Conservation (phyloP, 257 asterid genomes). For the Nemophila menziesii region DNA sequence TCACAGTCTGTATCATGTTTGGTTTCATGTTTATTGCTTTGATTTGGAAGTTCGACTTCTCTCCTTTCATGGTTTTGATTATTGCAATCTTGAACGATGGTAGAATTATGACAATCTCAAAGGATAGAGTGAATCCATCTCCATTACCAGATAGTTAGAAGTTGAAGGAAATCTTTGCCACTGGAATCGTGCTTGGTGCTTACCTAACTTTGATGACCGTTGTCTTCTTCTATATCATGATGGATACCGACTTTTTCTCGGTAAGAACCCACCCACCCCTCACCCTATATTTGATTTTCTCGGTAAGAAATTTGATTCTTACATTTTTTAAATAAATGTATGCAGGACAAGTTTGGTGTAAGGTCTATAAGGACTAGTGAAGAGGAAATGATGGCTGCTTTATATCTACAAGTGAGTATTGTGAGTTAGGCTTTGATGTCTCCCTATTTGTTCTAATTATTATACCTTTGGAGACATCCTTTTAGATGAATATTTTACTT, state of each 20-base stretch:
- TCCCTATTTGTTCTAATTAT: no score
- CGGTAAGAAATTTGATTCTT: neutral
- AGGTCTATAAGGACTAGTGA: slow-evolving; percentile 33
- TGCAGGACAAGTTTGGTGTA: slow-evolving; percentile 77
- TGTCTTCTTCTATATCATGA: slow-evolving; percentile 74
- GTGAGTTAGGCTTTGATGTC: no score
- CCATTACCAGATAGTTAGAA: slow-evolving; percentile 99
- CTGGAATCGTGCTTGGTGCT: slow-evolving; percentile 90
- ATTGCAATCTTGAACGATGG: slow-evolving; percentile 93
- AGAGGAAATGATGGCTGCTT: slow-evolving; percentile 75
- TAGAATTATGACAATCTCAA: slow-evolving; percentile 96
- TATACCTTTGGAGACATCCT: no score
- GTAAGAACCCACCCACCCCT: slow-evolving; percentile 24
- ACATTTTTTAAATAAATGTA: neutral
- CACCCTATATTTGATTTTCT: neutral
- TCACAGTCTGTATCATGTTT: slow-evolving; percentile 96
- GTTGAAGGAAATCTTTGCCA: slow-evolving; percentile 76
- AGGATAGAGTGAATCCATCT: slow-evolving; percentile 97
- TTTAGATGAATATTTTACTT: no score
- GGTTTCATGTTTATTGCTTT: slow-evolving; percentile 95
- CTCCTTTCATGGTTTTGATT: slow-evolving; percentile 96
- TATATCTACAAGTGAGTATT: slow-evolving; percentile 94
- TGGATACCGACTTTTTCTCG: slow-evolving; percentile 55
- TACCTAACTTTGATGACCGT: slow-evolving; percentile 91
- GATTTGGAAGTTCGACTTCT: slow-evolving; percentile 89